phyloP scores from a whole-genome alignment of 768 basidiomycete genomes.

The Holtermannia corniformis region DNA sequence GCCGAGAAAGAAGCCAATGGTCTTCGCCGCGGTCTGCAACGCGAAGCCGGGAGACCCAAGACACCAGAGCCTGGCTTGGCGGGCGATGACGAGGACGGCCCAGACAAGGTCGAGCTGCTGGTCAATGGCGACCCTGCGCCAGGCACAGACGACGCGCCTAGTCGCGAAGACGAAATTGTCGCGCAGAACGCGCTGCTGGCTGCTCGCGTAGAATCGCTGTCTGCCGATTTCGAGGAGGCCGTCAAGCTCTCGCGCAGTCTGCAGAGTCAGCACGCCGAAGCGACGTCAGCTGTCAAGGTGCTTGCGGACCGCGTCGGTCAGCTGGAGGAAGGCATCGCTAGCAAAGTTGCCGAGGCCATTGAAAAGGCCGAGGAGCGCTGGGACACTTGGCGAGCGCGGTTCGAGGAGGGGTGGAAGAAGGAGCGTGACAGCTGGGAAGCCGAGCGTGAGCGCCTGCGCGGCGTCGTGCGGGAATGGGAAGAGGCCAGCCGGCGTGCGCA shows the following conservation, averaged over 20 bases:
- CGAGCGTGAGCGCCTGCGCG: constrained; percentile 64
- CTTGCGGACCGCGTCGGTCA: constrained; percentile 33
- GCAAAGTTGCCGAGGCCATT: constrained; percentile 31
- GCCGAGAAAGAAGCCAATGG: constrained; percentile 4
- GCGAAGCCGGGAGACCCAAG: constrained; percentile 59
- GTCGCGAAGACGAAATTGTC: constrained; percentile 20
- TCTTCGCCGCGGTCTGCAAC: constrained; percentile 39
- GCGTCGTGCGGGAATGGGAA: constrained; percentile 78
- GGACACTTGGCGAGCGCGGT: constrained; percentile 62
- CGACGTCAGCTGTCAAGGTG: constrained; percentile 48
- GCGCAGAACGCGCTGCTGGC: constrained; percentile 51
- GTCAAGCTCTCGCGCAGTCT: constrained; percentile 62
- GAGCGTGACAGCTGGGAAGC: constrained; percentile 74
- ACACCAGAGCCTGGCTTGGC: constrained; percentile 60
- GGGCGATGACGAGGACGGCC: constrained; percentile 35
- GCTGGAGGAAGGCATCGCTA: constrained; percentile 31
- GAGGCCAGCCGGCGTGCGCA: constrained; percentile 40
- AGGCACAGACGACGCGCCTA: neutral
- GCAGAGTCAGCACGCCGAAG: constrained; percentile 66
- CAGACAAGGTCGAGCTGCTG: constrained; percentile 44
- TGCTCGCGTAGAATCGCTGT: constrained; percentile 53
- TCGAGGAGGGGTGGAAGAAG: constrained; percentile 68
- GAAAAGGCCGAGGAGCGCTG: constrained; percentile 40
- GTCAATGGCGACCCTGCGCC: constrained; percentile 3
- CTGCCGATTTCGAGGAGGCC: constrained; percentile 65